These are phyloP conservation scores for Blastocystis sp. DNA, from an alignment of 352 stramenopile species.

Conservation along the genomic window DNA sequence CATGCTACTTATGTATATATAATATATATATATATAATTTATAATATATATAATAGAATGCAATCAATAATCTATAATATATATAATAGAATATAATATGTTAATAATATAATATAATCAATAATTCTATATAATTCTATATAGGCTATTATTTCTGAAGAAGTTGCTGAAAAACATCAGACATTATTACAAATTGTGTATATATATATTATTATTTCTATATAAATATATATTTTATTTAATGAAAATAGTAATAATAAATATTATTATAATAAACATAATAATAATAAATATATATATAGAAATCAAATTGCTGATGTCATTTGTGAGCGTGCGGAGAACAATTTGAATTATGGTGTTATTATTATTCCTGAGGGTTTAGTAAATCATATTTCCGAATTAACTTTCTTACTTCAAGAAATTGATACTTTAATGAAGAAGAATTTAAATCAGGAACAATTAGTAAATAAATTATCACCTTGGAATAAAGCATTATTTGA, in stretches of 20 bases:
- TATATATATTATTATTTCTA: too few species aligned
- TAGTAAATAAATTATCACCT: constrained; percentile 39
- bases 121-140: too few species aligned
- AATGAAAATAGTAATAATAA: too few species aligned
- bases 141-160: constrained; percentile 47
- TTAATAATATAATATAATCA: too few species aligned
- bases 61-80: too few species aligned
- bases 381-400: constrained; percentile 45
- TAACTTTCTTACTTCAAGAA: constrained; percentile 44
- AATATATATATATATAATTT: too few species aligned
- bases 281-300: too few species aligned
- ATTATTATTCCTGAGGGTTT: constrained; percentile 45
- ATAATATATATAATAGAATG: too few species aligned
- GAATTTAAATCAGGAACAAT: constrained; percentile 40
- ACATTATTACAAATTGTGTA: constrained; percentile 46
- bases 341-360: constrained; percentile 44
- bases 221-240: too few species aligned
- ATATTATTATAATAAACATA: too few species aligned
- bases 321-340: constrained; percentile 40
- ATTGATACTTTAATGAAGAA: constrained; percentile 44
- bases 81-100: too few species aligned
- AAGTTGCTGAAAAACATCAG: constrained; percentile 44
- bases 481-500: constrained; percentile 42
- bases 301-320: constrained; percentile 46
- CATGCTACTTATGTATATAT: constrained; percentile 47